Evolutionary conservation across 495 filamentous ascomycete species (phyloP).

Genomic region (Daldinia childiae): DNA sequence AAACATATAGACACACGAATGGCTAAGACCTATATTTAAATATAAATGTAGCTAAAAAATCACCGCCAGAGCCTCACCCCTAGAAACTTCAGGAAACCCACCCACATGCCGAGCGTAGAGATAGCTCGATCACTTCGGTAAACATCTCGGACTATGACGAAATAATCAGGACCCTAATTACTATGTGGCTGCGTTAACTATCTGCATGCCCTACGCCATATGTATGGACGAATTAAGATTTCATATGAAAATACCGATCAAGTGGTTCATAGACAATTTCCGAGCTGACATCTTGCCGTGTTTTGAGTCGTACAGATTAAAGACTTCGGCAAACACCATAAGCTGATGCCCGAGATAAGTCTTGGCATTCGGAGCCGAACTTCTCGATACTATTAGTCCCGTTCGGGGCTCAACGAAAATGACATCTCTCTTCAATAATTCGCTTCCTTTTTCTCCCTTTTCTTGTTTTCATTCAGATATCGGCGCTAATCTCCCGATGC

Average conservation of each 20-base stretch:
- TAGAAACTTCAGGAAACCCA: neutral
- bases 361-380: conserved; percentile 16
- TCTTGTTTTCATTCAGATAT: neutral
- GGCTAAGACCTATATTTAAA: neutral
- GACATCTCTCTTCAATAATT: neutral
- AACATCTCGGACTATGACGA: conserved; percentile 21
- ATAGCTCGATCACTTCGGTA: conserved; percentile 7
- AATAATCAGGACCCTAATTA: neutral
- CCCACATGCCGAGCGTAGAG: neutral
- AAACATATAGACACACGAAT: neutral
- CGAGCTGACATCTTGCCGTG: neutral
- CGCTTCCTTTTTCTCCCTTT: neutral
- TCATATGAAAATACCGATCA: neutral
- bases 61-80: neutral
- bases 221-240: neutral
- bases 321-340: conserved; percentile 13
- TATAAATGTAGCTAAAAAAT: neutral
- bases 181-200: neutral
- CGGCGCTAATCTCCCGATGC: neutral
- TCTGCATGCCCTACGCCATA: neutral
- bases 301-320: neutral
- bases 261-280: neutral
- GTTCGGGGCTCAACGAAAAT: too few relatives aligned
- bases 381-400: conserved; percentile 18
- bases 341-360: conserved; percentile 2